Evolutionary conservation across 495 filamentous ascomycete genomes (phyloP).

Genomic region (Tuber magnatum): DNA sequence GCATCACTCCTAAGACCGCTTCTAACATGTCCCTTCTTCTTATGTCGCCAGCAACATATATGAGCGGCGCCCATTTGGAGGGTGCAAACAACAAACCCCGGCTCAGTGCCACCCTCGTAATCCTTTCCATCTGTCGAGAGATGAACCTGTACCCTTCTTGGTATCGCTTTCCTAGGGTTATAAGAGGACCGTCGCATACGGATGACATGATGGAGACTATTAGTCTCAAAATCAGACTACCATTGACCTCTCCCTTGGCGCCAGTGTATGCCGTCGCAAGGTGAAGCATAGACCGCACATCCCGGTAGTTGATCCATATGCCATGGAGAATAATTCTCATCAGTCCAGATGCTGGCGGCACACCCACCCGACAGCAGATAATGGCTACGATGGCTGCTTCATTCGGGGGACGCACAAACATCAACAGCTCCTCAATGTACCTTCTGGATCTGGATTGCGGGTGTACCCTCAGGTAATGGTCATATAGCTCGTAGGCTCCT

Average conservation of each 20-base stretch:
- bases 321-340: not conserved
- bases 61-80: not conserved
- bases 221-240: not conserved
- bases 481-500: not conserved
- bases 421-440: not conserved
- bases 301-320: slow-evolving; percentile 1
- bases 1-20: not conserved
- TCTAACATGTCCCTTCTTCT: not conserved
- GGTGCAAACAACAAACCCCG: not conserved
- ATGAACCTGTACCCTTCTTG: not conserved
- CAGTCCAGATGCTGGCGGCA: not conserved
- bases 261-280: not conserved
- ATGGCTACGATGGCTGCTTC: not conserved
- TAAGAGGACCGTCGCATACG: not conserved
- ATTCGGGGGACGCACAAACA: not conserved
- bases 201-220: not conserved
- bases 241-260: not conserved
- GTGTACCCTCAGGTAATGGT: not conserved
- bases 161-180: not conserved
- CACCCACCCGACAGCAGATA: not conserved
- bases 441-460: not conserved
- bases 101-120: not conserved
- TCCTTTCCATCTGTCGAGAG: not conserved
- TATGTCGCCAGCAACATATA: not conserved
- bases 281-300: not conserved